Evolutionary conservation across 345 rosid species (phyloP), one percentile per base, ranked within the genome.

Genomic region (Camelina hispida): DNA sequence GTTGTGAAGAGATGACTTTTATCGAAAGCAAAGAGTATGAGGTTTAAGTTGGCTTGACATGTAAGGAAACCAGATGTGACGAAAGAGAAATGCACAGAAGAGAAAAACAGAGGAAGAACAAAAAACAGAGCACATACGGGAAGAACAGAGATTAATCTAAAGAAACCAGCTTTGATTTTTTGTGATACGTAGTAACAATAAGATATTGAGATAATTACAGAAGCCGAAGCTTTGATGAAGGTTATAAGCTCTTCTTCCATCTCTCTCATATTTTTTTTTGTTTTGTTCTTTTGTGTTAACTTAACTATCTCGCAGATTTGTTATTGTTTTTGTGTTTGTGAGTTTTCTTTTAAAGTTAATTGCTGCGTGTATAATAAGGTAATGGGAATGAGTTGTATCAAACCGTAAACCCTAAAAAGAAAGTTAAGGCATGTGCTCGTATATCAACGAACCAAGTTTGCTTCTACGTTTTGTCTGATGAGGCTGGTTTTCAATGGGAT

Each of bases 41-140:
- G 83, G 66, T 82, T 84, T 71, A 82, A 84, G 44, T 82, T 86
- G 7, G 84, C 82, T 35, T 77, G 86, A 86, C 86, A 86, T 25
- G 82, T 66, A 43, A 86, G 13, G 77, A 81, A 81, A 60, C 74
- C 71, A 0, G 77, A 63, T 0, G 83, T 73, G 47, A 34, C 15
- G 17, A 81, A 85, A 2, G 69, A 60, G 1, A 86, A 69, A 62
- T 75, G 66, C 0, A 59, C 50, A 7, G 82, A 72, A 46, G 58
- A 28, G 20, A 84, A 78, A n/a, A 47, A 30, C 25, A 86, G 86
- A 38, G 89, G 89, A 38, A 84, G 82, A 56, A 74, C 78, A 23
- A 82, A 65, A 37, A 84, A 86, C 10, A 86, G 47, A 46, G 42
- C 52, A 12, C 78, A 57, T 17, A 86, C 18, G 0, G 87, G 87